A percentile compares a stretch with the other conserved stretches of the same genome.
phyloP scores from a whole-genome alignment of 306 rosid species.

The Pachyrhizus erosus region DNA sequence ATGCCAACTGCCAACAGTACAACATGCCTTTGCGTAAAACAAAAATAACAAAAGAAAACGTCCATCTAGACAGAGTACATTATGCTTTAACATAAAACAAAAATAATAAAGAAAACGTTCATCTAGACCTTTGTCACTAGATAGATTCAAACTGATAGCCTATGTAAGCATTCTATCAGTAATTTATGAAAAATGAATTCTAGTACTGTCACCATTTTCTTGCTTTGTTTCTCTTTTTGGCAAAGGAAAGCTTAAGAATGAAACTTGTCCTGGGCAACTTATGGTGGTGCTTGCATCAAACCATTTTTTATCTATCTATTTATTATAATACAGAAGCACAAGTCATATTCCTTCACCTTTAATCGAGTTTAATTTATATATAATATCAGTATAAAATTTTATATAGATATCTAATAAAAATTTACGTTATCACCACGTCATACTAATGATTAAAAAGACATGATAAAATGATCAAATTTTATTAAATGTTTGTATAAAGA shows the following conservation, averaged over 20 bases:
- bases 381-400: neutral
- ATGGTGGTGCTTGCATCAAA: neutral
- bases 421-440: neutral
- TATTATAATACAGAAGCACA: neutral
- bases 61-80: neutral
- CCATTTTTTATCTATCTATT: neutral
- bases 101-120: neutral
- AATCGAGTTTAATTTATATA: neutral
- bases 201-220: neutral
- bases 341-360: neutral
- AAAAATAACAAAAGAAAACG: neutral
- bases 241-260: neutral
- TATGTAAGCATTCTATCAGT: constrained; percentile 26
- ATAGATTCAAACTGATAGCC: neutral
- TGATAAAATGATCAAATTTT: neutral
- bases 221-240: neutral
- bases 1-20: neutral
- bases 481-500: neutral
- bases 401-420: neutral
- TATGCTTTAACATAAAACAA: neutral
- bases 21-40: neutral
- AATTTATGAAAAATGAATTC: constrained; percentile 4
- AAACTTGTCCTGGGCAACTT: neutral
- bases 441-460: neutral
- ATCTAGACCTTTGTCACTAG: neutral